These are phyloP conservation scores for Candida glucosophila DNA, from an alignment of 1,139 yeast genomes.

Conservation along the genomic window DNA sequence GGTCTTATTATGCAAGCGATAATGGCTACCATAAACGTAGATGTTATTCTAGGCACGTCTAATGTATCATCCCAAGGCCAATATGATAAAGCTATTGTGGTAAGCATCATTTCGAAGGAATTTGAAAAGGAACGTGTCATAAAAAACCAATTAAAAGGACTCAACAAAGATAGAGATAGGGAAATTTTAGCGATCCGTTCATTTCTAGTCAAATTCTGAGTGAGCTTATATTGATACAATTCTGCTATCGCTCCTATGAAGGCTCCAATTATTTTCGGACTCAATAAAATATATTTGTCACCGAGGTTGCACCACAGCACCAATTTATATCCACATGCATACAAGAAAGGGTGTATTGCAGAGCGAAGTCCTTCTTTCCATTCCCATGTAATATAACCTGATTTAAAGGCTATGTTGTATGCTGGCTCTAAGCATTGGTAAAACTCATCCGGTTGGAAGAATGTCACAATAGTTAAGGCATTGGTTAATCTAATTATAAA, in stretches of 20 bases:
- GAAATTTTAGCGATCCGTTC: slow-evolving; percentile 36
- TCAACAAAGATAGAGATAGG: slow-evolving; percentile 46
- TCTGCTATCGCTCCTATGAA: slow-evolving; percentile 69
- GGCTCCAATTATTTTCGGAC: slow-evolving; percentile 68
- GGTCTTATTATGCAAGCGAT: slow-evolving; percentile 69
- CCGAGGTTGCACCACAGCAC: too few relatives aligned
- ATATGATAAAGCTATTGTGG: slow-evolving; percentile 57
- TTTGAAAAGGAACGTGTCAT: slow-evolving; percentile 83
- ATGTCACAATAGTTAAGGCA: slow-evolving; percentile 58
- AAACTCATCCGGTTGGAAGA: slow-evolving; percentile 94
- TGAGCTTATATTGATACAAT: slow-evolving; percentile 43
- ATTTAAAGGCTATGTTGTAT: slow-evolving; percentile 62
- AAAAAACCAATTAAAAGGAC: slow-evolving; percentile 80
- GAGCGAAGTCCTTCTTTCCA: slow-evolving; percentile 75
- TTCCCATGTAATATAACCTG: slow-evolving; percentile 92
- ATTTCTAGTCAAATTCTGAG: slow-evolving; percentile 25
- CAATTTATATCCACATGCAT: slow-evolving; percentile 37
- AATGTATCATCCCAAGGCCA: slow-evolving; percentile 56
- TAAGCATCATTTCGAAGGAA: slow-evolving; percentile 67
- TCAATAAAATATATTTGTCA: slow-evolving; percentile 10
- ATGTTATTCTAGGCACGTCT: slow-evolving; percentile 9
- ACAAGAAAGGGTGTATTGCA: slow-evolving; percentile 70
- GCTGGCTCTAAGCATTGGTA: slow-evolving; percentile 95
- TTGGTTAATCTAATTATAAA: slow-evolving; percentile 43
- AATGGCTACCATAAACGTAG: slow-evolving; percentile 37